phyloP scores from a whole-genome alignment of 331 rosid species.

The Prunus yedoensis region DNA sequence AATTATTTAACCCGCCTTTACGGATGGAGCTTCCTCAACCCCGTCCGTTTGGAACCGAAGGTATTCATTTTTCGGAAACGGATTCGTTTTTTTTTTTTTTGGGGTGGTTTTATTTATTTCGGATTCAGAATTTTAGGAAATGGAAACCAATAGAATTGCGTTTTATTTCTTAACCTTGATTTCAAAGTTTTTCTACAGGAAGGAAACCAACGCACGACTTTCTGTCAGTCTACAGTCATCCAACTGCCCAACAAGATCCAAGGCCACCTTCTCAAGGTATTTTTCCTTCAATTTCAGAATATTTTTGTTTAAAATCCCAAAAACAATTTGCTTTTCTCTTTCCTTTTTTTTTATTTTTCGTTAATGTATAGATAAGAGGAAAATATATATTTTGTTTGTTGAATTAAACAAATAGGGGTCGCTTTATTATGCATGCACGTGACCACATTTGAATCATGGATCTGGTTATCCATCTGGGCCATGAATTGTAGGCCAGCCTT shows the following conservation, averaged over 20 bases:
- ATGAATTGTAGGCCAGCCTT: conserved; percentile 30
- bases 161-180: conserved; percentile 17
- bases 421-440: conserved; percentile 74
- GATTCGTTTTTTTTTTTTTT: neutral
- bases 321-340: too few species aligned
- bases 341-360: too few species aligned
- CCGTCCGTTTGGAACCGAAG: conserved; percentile 69
- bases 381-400: too few species aligned
- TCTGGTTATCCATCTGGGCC: conserved; percentile 52
- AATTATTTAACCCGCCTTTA: conserved; percentile 12
- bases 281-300: neutral
- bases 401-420: neutral
- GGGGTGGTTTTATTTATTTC: neutral
- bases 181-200: conserved; percentile 45
- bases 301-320: neutral
- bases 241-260: conserved; percentile 81
- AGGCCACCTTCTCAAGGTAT: conserved; percentile 70
- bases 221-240: conserved; percentile 76
- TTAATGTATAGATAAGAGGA: too few species aligned
- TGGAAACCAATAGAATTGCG: neutral
- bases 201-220: conserved; percentile 90
- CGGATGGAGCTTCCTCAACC: conserved; percentile 92
- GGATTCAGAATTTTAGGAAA: neutral
- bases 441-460: conserved; percentile 62
- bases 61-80: conserved; percentile 37